Evolutionary conservation across 345 rosid species (phyloP), one percentile per base, ranked within the genome.

Genomic region (Tarenaya hassleriana): DNA sequence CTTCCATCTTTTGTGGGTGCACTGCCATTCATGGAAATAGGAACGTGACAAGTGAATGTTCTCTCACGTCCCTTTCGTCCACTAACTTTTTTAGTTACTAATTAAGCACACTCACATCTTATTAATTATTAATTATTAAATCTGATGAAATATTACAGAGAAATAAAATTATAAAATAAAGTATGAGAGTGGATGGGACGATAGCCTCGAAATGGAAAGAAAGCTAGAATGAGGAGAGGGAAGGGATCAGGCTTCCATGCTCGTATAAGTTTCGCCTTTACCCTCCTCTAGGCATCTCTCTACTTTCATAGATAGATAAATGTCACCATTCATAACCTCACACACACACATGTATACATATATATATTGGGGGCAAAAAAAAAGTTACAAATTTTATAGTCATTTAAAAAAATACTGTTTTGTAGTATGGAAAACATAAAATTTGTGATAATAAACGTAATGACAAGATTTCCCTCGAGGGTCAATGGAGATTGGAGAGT

Each of bases 1-100:
- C 42, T 60, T 73, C 94, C 88, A 69, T 75, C 78, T 76, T 80
- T 79, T 72, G 84, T 77, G 85, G 81, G 83, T 79, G 78, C 82
- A 78, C 74, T 76, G 80, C 77, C 79, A 77, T 82, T 72, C 42
- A 61, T 47, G 85, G 96, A 66, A 83, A 76, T 7, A 24, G 74
- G 88, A 81, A 60, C 63, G 66, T 24, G 95, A 87, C 89, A 32
- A 50, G 67, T 61, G 77, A 66, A 71, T 56, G 32, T 43, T 64
- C 71, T 68, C 75, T 71, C 72, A 69, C 63, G 98, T 80, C 92
- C 75, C 64, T 63, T 53, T 83, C 90, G 52, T 8, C 60, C 56
- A 59, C 65, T 59, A 59, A 53, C 52, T 59, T 66, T 65, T 66
- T 59, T 47, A 24, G 29, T 5, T 2, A 24, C 29, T 24, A 24